Evolutionary conservation across 2,329 filamentous ascomycete genomes (phyloP), one percentile per base, ranked within the genome.

Genomic region (Penicillium sp.): DNA sequence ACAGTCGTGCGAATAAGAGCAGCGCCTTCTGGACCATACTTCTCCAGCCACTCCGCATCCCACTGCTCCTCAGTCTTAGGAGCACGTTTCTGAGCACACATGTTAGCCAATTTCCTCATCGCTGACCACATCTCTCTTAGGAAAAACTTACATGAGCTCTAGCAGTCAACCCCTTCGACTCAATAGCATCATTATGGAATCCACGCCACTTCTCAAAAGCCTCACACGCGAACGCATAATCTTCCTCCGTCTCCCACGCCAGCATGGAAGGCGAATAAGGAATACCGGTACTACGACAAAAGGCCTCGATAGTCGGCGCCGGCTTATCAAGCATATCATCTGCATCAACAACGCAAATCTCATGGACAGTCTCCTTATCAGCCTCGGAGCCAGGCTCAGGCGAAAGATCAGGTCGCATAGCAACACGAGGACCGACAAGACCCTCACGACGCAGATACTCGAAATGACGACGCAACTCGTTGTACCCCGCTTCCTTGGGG

Each of bases 171-270:
- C 86, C 87, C 37, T 83, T 88, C 70, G 90, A 96, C 64, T 90
- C 82, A 66, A 98, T 90, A 14, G 92, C 95, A 79, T 98, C 95
- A 65, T 98, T 90, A 74, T 98, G 95, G 79, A 96, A 98, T 11
- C 95, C 95, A 65, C 87, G 90, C 95, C 95, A 98, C 80, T 99
- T 98, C 77, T 93, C 91, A 77, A 98, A 98, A 19, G 87, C 87
- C 61, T 86, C 82, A 63, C 83, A 81, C 3, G 93, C 93, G 60
- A 84, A 79, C 51, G 77, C 66, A 65, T 91, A 86, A 66, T 89
- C 87, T 62, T 90, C 88, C 52, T 88, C 86, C 27, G 88, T 86
- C 60, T 90, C 85, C 95, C 95, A 98, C 57, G 84, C 81, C 60
- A 99, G 81, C 93, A 98, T 96, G 14, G 84, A 80, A 0, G 86